phyloP scores from a whole-genome alignment of 768 basidiomycete species.

The Xerocomellus intermedius region DNA sequence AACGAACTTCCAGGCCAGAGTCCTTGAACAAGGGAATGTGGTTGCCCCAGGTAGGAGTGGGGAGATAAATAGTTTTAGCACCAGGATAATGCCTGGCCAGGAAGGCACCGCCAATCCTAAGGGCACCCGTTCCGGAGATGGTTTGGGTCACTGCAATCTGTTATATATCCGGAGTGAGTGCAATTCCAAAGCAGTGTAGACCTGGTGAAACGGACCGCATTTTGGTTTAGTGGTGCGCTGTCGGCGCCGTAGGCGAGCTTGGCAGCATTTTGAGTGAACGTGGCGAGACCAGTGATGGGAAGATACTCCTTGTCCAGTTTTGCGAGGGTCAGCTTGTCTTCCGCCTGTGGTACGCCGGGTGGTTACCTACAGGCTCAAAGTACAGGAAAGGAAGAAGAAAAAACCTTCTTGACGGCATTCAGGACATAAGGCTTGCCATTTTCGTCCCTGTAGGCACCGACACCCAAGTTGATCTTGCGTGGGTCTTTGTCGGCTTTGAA shows the following conservation, averaged over 20 bases:
- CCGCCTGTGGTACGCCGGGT: conserved; percentile 51
- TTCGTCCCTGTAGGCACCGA: conserved; percentile 94
- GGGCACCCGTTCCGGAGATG: conserved; percentile 97
- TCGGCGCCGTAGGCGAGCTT: conserved; percentile 90
- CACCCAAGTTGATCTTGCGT: conserved; percentile 96
- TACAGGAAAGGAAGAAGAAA: neutral
- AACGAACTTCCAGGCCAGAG: conserved; percentile 89
- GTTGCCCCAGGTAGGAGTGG: conserved; percentile 95
- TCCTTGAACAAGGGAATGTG: conserved; percentile 93
- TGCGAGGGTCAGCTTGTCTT: conserved; percentile 62
- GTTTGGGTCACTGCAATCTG: conserved; percentile 88
- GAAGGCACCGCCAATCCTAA: conserved; percentile 93
- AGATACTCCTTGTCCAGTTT: conserved; percentile 93
- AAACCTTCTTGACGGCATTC: conserved; percentile 81
- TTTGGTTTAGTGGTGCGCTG: conserved; percentile 66
- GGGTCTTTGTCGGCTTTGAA: conserved; percentile 94
- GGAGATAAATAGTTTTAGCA: conserved; percentile 86
- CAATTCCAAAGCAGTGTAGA: neutral
- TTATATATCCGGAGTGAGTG: neutral
- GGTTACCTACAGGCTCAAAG: neutral
- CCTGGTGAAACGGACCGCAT: conserved; percentile 56
- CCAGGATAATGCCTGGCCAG: conserved; percentile 85
- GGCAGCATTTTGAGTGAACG: conserved; percentile 83
- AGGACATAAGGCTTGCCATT: conserved; percentile 95
- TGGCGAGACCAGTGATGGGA: conserved; percentile 86